These are phyloP conservation scores for Quercus cerris DNA, from an alignment of 306 rosid genomes.

Conservation along the genomic window DNA sequence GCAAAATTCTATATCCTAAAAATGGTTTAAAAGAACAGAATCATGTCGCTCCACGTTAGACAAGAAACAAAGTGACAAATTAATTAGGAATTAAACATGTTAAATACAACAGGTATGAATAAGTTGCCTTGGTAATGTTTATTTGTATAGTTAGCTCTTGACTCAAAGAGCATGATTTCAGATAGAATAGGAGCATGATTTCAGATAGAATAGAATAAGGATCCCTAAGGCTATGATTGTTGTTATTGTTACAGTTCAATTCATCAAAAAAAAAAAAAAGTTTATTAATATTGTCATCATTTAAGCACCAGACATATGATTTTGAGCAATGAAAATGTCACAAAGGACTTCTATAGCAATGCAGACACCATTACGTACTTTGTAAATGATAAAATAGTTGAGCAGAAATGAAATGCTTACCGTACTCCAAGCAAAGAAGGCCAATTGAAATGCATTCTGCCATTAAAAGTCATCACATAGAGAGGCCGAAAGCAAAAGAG, in stretches of 20 bases:
- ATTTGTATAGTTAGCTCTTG: too few species aligned
- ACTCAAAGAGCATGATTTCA: too few species aligned
- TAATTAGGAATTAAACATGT: neutral
- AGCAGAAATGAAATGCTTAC: constrained; percentile 38
- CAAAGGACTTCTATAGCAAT: neutral
- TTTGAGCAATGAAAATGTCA: neutral
- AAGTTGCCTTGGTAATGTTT: too few species aligned
- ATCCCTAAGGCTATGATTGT: too few species aligned
- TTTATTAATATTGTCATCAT: too few species aligned
- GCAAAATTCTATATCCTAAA: neutral
- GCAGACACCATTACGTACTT: neutral
- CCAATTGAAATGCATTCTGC: constrained; percentile 83
- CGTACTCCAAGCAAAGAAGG: constrained; percentile 66
- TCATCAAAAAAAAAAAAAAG: too few species aligned
- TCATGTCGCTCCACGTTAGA: neutral
- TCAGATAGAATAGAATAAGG: too few species aligned
- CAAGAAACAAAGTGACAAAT: neutral
- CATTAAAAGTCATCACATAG: neutral
- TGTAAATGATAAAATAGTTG: neutral
- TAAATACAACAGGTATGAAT: too few species aligned
- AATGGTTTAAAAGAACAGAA: neutral
- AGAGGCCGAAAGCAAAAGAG: neutral
- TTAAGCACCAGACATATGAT: too few species aligned
- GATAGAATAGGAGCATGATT: too few species aligned
- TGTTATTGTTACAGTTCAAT: too few species aligned